Base-by-base conservation (phyloP, 768 basidiomycete genomes). In the Pisolithus orientalis region DNA sequence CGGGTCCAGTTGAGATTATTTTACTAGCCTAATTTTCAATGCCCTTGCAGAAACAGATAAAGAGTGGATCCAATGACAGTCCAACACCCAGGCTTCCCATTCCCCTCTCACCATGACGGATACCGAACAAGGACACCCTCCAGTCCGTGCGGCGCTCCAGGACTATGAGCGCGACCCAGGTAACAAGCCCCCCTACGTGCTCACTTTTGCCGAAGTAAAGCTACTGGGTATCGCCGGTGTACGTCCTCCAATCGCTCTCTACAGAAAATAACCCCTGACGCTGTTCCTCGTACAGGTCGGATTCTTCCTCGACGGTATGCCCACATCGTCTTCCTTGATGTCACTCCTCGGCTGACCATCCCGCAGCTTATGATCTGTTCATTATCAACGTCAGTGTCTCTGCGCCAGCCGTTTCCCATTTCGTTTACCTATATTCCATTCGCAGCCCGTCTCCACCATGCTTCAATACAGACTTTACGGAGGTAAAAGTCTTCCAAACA, bases 241-340 rank as follows among this genome's bases (percentile, higher is more conserved):
- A 53, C 56, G 78, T 69, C 4, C 6, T 13, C 45, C 3, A 1
- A 17, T 29, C 37, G 40, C 13, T 32, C n/a, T 38, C 46, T 14
- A 28, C 47, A 45, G 29, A 17, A 49, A 2, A 5, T 50, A n/a
- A 39, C 47, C 49, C 49, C 57, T 25, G 21, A 39, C 44, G 21
- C 21, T 21, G 25, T 44, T 16, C 31, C 29, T 43, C 37, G 29
- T 32, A 14, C 28, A 83, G 82, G 79, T 84, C 47, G 84, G 84
- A 6, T 85, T 85, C 66, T 85, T 86, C 71, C 70, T 86, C 32
- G 84, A 86, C 63, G 84, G 83, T 83, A 53, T 16, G 42, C 77
- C 13, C 63, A 39, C 27, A n/a, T 17, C 14, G 6, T 9, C 8
- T 21, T 28, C 11, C 25, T 45, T 6, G 24, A 27, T 27, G 40